Conservation (phyloP, 2,329 filamentous ascomycete genomes). For the Stenocarpella maydis region DNA sequence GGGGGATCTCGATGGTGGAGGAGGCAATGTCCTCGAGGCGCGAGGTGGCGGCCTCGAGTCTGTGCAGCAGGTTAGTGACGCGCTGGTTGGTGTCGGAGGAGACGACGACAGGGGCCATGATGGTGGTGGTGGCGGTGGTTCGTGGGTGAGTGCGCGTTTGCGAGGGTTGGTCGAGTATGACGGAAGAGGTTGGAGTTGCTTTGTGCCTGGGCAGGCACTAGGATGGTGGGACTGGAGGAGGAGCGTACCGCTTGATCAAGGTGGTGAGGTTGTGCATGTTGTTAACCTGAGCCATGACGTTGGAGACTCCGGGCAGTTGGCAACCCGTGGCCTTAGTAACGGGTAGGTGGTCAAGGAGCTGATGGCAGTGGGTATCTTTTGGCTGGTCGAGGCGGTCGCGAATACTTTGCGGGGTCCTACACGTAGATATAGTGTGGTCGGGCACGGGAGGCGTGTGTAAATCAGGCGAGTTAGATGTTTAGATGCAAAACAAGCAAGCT, state of each 20-base stretch:
- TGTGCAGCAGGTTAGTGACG: slow-evolving; percentile 63
- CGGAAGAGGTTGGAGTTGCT: slow-evolving; percentile 15
- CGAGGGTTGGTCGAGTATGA: not conserved
- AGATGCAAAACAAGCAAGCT: slow-evolving; percentile 24
- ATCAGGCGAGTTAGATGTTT: slow-evolving; percentile 11
- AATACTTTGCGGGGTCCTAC: slow-evolving; percentile 21
- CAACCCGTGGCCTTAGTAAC: slow-evolving; percentile 28
- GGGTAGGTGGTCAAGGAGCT: slow-evolving; percentile 5
- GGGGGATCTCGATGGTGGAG: slow-evolving; percentile 69
- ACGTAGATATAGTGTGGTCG: not conserved
- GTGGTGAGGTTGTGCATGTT: slow-evolving; percentile 98
- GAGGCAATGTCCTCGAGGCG: slow-evolving; percentile 95
- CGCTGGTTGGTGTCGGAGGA: slow-evolving; percentile 41
- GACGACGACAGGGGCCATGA: slow-evolving; percentile 37
- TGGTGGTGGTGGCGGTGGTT: not conserved
- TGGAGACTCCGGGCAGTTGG: slow-evolving; percentile 26
- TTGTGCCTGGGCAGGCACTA: not conserved
- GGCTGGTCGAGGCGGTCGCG: slow-evolving; percentile 23
- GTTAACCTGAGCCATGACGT: slow-evolving; percentile 49
- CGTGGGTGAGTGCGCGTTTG: not conserved
- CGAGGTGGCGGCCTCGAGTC: slow-evolving; percentile 95
- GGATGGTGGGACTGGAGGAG: slow-evolving; percentile 7
- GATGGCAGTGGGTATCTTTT: slow-evolving; percentile 29
- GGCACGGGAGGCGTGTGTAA: not conserved
- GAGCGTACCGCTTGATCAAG: slow-evolving; percentile 90